Percentiles rank a stretch among this genome's conserved stretches.
Evolutionary conservation across 2,329 filamentous ascomycete genomes (phyloP).

Genomic region (Sordariomycetes sp.): DNA sequence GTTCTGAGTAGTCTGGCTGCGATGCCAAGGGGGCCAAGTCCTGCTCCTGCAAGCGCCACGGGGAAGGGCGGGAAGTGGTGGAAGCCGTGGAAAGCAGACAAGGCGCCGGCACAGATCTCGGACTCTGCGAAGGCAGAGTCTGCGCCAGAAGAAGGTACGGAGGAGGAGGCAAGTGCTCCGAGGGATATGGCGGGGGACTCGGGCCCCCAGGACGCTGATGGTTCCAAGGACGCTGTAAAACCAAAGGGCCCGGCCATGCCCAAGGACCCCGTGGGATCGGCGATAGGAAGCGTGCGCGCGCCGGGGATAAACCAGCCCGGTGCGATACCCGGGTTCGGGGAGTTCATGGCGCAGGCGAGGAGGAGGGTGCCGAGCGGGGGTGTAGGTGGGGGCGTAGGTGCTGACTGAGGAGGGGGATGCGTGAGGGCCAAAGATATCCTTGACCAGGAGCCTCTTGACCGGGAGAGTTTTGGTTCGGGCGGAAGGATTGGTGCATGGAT

Average conservation of each 20-base stretch:
- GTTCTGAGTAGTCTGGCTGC: slow-evolving; percentile 40
- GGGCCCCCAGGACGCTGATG: background rate
- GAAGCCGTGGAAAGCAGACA: background rate
- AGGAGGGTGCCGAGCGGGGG: slow-evolving; percentile 25
- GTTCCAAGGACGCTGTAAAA: background rate
- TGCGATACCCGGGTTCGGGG: slow-evolving; percentile 56
- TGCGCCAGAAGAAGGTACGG: background rate
- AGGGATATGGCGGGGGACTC: background rate
- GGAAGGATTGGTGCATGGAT: no score
- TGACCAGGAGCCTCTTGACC: no score
- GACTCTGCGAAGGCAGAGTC: background rate
- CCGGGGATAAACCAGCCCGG: slow-evolving; percentile 72
- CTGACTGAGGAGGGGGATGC: no score
- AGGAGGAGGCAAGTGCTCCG: background rate
- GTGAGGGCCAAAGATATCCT: no score
- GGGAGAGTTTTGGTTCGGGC: no score
- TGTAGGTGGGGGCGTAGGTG: no score
- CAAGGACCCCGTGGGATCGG: slow-evolving; percentile 8
- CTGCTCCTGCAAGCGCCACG: slow-evolving; percentile 5
- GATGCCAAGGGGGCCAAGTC: slow-evolving; percentile 16
- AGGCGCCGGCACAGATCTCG: background rate
- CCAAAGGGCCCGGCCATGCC: slow-evolving; percentile 1
- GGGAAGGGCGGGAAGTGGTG: background rate
- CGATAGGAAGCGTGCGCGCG: slow-evolving; percentile 26
- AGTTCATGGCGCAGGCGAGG: slow-evolving; percentile 36